A percentile compares a stretch with the other conserved stretches of the same genome.
phyloP scores from a whole-genome alignment of 257 asterid species.

The Petunia secreta region DNA sequence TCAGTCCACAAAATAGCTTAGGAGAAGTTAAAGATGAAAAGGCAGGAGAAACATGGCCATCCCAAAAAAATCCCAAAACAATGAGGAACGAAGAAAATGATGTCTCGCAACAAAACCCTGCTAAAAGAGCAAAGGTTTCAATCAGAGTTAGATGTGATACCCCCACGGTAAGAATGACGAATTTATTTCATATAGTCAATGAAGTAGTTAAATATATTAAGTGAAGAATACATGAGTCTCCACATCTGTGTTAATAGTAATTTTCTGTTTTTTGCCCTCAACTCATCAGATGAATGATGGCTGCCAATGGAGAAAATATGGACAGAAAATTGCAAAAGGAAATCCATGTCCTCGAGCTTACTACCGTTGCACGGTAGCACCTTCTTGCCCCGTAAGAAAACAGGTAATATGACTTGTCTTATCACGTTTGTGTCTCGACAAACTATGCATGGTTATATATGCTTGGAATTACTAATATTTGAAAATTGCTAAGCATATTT shows the following conservation, averaged over 20 bases:
- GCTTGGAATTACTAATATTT: too few relatives aligned
- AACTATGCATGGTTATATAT: too few relatives aligned
- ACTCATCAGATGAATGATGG: slow-evolving; percentile 82
- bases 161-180: slow-evolving; percentile 60
- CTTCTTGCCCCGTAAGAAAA: slow-evolving; percentile 85
- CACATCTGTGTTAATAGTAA: neutral
- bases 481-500: too few relatives aligned
- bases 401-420: slow-evolving; percentile 48
- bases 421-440: too few relatives aligned
- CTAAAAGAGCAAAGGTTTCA: slow-evolving; percentile 95
- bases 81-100: slow-evolving; percentile 66
- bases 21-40: slow-evolving; percentile 61
- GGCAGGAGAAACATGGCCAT: slow-evolving; percentile 48
- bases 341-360: slow-evolving; percentile 99
- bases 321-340: slow-evolving; percentile 92
- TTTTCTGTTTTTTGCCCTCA: neutral
- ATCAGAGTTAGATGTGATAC: slow-evolving; percentile 89
- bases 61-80: slow-evolving; percentile 47
- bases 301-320: slow-evolving; percentile 98
- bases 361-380: slow-evolving; percentile 92
- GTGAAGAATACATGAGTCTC: neutral
- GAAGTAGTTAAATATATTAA: neutral
- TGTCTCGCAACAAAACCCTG: slow-evolving; percentile 61
- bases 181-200: neutral
- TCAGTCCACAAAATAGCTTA: slow-evolving; percentile 55